These are phyloP conservation scores for Kluyveromyces wickerhamii DNA, from an alignment of 805 yeast species.

Conservation along the genomic window DNA sequence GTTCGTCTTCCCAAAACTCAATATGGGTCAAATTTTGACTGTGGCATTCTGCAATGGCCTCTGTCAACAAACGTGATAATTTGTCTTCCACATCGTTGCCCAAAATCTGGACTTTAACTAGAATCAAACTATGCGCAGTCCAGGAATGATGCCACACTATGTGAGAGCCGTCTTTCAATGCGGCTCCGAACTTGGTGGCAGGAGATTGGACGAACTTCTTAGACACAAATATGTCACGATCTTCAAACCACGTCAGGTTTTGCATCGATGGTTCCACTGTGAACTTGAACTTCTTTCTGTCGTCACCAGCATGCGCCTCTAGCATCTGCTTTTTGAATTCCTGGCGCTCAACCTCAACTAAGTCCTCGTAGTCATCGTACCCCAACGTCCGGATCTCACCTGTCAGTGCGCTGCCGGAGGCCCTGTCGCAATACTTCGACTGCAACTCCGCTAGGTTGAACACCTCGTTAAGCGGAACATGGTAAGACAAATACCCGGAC, in stretches of 20 bases:
- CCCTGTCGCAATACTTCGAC: conserved; percentile 11
- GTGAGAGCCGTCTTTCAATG: conserved; percentile 27
- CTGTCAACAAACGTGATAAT: conserved; percentile 23
- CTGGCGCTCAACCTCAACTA: conserved; percentile 24
- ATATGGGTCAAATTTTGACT: conserved; percentile 20
- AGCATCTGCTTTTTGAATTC: conserved; percentile 16
- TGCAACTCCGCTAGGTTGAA: conserved; percentile 17
- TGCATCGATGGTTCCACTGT: conserved; percentile 32
- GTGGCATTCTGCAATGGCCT: conserved; percentile 32
- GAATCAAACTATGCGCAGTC: conserved; percentile 25
- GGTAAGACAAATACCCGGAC: conserved; percentile 49
- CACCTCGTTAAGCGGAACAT: conserved; percentile 32
- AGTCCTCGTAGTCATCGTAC: conserved; percentile 27
- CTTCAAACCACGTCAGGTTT: conserved; percentile 37
- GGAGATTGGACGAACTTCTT: conserved; percentile 11
- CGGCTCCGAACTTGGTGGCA: conserved; percentile 27
- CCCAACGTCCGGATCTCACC: conserved; percentile 21
- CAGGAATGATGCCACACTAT: conserved; percentile 41
- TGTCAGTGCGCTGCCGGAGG: neutral
- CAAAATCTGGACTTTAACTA: conserved; percentile 23
- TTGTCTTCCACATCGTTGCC: conserved; percentile 13
- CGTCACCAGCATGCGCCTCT: conserved; percentile 13
- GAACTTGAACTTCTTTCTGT: conserved; percentile 22
- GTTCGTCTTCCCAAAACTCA: conserved; percentile 36
- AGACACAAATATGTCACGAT: conserved; percentile 32